Conservation (phyloP, 805 yeast species). For the Lipomyces chichibuensis region DNA sequence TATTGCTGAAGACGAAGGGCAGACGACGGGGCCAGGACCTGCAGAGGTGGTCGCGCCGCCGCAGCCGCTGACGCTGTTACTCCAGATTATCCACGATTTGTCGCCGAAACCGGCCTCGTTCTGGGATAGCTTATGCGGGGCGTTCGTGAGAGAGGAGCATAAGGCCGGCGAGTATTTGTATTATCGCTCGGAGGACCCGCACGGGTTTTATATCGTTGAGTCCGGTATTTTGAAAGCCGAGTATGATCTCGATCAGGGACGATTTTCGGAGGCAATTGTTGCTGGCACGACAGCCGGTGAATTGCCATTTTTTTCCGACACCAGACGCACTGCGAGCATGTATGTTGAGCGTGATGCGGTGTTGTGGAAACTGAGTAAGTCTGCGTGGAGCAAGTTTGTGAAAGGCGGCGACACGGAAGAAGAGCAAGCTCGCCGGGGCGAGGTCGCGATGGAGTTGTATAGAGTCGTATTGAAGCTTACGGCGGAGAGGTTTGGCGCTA, state of each 20-base stretch:
- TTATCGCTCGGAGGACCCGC: constrained; percentile 51
- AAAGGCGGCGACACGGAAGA: constrained; percentile 13
- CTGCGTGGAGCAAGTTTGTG: constrained; percentile 44
- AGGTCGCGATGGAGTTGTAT: constrained; percentile 65
- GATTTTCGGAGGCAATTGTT: constrained; percentile 52
- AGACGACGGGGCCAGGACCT: constrained; percentile 7
- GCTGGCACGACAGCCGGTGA: constrained; percentile 81
- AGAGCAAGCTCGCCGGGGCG: constrained; percentile 49
- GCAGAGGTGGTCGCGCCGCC: neutral
- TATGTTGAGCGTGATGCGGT: constrained; percentile 63
- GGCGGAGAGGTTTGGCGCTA: constrained; percentile 71
- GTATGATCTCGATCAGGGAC: constrained; percentile 54
- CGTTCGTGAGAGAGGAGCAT: constrained; percentile 55
- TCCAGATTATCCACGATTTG: constrained; percentile 66
- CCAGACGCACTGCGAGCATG: constrained; percentile 50
- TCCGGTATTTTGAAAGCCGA: constrained; percentile 58
- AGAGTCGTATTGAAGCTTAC: constrained; percentile 63
- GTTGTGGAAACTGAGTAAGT: constrained; percentile 67
- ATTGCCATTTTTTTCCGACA: constrained; percentile 46
- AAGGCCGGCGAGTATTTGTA: constrained; percentile 53
- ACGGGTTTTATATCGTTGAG: constrained; percentile 64
- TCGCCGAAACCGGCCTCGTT: constrained; percentile 55
- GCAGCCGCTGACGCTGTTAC: constrained; percentile 65
- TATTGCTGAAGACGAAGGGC: constrained; percentile 4
- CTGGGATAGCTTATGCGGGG: constrained; percentile 67